Base-by-base conservation (phyloP, 2,329 filamentous ascomycete species). In the Nothophaeocryptopus gaeumannii region DNA sequence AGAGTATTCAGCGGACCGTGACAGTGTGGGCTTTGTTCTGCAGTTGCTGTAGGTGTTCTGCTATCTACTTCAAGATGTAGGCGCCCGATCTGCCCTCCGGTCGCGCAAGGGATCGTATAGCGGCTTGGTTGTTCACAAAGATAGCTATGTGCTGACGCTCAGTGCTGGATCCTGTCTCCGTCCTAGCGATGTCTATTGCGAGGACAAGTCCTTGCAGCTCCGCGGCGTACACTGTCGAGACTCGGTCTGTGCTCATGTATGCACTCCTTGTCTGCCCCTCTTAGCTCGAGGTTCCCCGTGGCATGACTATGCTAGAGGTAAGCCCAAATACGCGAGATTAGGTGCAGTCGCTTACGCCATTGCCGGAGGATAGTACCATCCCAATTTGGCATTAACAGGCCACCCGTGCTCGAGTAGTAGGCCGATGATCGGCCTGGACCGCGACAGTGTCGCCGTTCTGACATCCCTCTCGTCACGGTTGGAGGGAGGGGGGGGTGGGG, bases 291-390 rank as follows among this genome's bases (percentile, higher is more conserved):
- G n/a, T n/a, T n/a, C n/a, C n/a, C n/a, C n/a, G n/a, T n/a, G n/a
- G n/a, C n/a, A n/a, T n/a, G n/a, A n/a, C n/a, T n/a, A n/a, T n/a
- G n/a, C n/a, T n/a, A n/a, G n/a, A n/a, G n/a, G n/a, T n/a, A n/a
- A n/a, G n/a, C n/a, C n/a, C n/a, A n/a, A n/a, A n/a, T n/a, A n/a
- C n/a, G n/a, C n/a, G n/a, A n/a, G n/a, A n/a, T n/a, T n/a, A n/a
- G n/a, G n/a, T n/a, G n/a, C n/a, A n/a, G n/a, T n/a, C n/a, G n/a
- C 39, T 43, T 44, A 44, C 46, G 46, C 46, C 13, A 49, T 10
- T 13, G 29, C 39, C 8, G 46, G 46, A 33, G 46, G 39, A 38
- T 49, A 39, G 29, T 37, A 49, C 39, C 39, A 44, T 26, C 39
- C 46, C 20, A 43, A 15, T 33, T 49, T 43, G 5, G 39, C 46